Base-by-base conservation (phyloP, 306 rosid species). In the Quercus bicolor region DNA sequence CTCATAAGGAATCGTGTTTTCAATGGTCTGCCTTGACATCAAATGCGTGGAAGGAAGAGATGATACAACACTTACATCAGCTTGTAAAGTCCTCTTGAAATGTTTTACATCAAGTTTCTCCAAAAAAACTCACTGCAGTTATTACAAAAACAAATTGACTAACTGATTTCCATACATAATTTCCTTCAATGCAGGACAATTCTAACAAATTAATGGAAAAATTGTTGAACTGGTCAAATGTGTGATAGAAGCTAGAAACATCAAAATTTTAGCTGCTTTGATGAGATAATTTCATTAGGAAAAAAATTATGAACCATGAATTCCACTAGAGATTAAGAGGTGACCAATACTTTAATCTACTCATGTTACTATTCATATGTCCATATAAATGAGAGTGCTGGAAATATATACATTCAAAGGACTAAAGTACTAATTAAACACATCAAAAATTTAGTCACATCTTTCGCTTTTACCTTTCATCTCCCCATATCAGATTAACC, bases 401-500 rank as follows among this genome's bases (percentile, higher is more conserved):
- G 31, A 59, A 59, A 21, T 21, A 59, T 59, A 59, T 23, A 5
- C 19, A 23, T 59, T n/a, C 15, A 21, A 3, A 9, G 14, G 28
- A 57, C 31, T 62, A 7, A 37, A 34, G 37, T 33, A 33, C 37
- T 5, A 33, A 33, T 7, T 37, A 1, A 62, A 18, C 24, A 34
- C 52, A 66, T 18, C 6, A 34, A 33, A 37, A 37, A 33, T 19
- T 19, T 1, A 19, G 72, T 19, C n/a, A 6, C 23, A 29, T 21
- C 1, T 66, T 33, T 19, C 31, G 5, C 18, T 5, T 12, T 21
- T 65, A 83, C 92, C 92, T 89, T 20, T 89, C 90, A 56, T 89
- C 92, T 83, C 83, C 86, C 92, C 92, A 89, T 11, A 89, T 85
- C 66, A 70, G 66, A 72, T 89, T 89, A 62, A 86, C 87, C 71